Evolutionary conservation across 23 red algal genomes (phyloP).

Genomic region (Gracilaria gracilis): DNA sequence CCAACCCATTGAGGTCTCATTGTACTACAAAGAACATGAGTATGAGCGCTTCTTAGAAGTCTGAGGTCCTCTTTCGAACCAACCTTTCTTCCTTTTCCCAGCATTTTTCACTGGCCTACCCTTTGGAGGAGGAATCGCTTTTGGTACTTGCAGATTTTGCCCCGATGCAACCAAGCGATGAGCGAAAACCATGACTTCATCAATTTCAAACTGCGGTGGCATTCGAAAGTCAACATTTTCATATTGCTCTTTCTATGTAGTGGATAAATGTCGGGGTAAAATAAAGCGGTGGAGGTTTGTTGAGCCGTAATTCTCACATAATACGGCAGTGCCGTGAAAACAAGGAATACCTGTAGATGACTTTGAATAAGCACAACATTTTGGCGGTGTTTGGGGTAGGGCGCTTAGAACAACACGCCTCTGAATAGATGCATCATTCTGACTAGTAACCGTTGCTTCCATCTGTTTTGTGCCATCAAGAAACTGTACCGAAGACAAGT

Average conservation of each 20-base stretch:
- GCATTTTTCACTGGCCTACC: not conserved
- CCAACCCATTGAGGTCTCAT: too few relatives aligned
- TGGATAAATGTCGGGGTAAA: not conserved
- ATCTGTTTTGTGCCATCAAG: slow-evolving; percentile 2
- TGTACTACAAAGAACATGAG: too few relatives aligned
- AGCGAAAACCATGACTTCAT: slow-evolving; percentile 29
- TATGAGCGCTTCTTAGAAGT: too few relatives aligned
- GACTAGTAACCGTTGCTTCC: slow-evolving; percentile 15
- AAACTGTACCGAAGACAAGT: not conserved
- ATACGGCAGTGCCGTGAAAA: slow-evolving; percentile 23
- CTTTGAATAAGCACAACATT: slow-evolving; percentile 26
- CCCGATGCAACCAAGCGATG: slow-evolving; percentile 9
- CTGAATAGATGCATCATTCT: not conserved
- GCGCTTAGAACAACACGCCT: slow-evolving; percentile 27
- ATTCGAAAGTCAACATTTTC: slow-evolving; percentile 23
- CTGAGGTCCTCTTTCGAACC: not conserved
- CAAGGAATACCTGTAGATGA: not conserved
- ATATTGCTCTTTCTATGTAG: slow-evolving; percentile 64
- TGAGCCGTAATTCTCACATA: slow-evolving; percentile 46
- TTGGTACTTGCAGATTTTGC: not conserved
- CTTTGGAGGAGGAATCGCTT: not conserved
- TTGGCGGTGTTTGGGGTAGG: not conserved
- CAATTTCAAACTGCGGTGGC: slow-evolving; percentile 37
- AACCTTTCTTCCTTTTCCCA: not conserved
- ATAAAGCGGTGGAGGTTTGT: slow-evolving; percentile 34